Conservation (phyloP, 768 basidiomycete genomes). For the Hydnomerulius pinastri region DNA sequence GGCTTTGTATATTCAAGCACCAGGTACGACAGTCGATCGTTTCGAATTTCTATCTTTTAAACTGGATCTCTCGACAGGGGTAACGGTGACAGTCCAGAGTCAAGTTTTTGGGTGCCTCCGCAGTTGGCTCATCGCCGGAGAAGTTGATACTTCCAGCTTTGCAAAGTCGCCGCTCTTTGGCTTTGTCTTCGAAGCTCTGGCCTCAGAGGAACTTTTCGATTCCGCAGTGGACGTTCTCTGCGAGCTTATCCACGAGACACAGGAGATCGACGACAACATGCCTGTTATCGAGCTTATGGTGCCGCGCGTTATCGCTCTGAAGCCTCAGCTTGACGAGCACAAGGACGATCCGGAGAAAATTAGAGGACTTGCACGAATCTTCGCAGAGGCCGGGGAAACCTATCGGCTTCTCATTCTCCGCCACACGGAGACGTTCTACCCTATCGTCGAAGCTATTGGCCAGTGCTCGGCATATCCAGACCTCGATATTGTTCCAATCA, state of each 20-base stretch:
- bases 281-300: constrained; percentile 84
- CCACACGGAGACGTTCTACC: constrained; percentile 91
- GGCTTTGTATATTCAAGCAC: constrained; percentile 84
- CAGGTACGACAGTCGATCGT: constrained; percentile 54
- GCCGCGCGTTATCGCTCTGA: constrained; percentile 78
- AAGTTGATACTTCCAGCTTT: constrained; percentile 65
- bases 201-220: constrained; percentile 88
- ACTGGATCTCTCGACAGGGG: constrained; percentile 58
- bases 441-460: constrained; percentile 92
- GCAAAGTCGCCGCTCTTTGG: constrained; percentile 78
- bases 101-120: constrained; percentile 85
- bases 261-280: constrained; percentile 95
- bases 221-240: constrained; percentile 89
- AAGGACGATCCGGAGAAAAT: constrained; percentile 86
- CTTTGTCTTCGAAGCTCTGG: constrained; percentile 82
- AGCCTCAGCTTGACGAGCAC: constrained; percentile 55
- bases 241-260: constrained; percentile 96
- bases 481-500: constrained; percentile 95
- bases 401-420: constrained; percentile 87
- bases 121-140: constrained; percentile 88
- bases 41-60: neutral
- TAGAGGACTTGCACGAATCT: constrained; percentile 86
- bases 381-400: constrained; percentile 97
- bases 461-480: constrained; percentile 91
- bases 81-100: constrained; percentile 73